Conservation (phyloP, 306 rosid genomes). For the Fagus sylvatica region DNA sequence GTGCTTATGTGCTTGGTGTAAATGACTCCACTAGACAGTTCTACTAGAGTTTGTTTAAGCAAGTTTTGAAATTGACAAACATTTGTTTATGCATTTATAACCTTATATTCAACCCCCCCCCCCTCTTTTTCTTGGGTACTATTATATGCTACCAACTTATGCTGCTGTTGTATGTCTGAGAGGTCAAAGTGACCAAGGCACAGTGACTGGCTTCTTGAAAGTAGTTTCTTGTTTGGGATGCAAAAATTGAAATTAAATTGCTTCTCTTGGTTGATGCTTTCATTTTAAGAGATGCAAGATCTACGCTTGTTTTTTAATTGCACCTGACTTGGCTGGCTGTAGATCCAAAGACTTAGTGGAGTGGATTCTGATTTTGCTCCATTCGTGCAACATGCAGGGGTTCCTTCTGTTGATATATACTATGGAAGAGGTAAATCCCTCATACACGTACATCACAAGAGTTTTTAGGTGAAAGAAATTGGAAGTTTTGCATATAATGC, state of each 20-base stretch:
- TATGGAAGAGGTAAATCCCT: slow-evolving; percentile 76
- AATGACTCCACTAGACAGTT: not conserved
- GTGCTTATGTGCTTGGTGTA: not conserved
- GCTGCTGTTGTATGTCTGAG: not conserved
- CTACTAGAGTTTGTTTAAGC: not conserved
- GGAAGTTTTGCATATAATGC: not conserved
- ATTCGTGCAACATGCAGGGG: slow-evolving; percentile 89
- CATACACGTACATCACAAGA: not conserved
- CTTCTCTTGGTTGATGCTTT: slow-evolving; percentile 12
- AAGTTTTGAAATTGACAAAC: not conserved
- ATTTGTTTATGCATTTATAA: not conserved
- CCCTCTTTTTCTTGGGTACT: too few relatives aligned
- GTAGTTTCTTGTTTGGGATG: slow-evolving; percentile 1
- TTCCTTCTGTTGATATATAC: slow-evolving; percentile 81
- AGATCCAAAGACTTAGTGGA: slow-evolving; percentile 79
- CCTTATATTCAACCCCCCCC: not conserved
- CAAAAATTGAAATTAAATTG: not conserved
- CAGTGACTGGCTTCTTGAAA: not conserved
- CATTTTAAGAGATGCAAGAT: slow-evolving; percentile 1
- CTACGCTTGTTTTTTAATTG: slow-evolving; percentile 19
- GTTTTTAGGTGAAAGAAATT: not conserved
- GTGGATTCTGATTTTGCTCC: slow-evolving; percentile 89
- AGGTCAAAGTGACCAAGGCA: not conserved
- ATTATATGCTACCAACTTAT: not conserved
- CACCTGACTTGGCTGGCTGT: slow-evolving; percentile 39